Conservation (phyloP, 2,329 filamentous ascomycete genomes). For the Fusarium anthophilum region DNA sequence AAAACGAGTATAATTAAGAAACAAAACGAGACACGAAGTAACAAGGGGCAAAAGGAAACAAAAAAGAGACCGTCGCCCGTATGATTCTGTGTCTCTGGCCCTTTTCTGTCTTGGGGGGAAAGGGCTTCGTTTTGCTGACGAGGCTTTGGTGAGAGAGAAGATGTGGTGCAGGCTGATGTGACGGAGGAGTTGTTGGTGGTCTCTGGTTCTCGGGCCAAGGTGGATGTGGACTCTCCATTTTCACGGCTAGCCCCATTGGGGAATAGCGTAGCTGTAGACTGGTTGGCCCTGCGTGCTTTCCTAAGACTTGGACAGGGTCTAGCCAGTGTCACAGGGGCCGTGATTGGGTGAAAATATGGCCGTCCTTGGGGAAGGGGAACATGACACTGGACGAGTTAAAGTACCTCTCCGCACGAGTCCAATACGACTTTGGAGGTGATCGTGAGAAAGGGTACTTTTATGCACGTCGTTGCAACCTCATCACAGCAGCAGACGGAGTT, state of each 20-base stretch:
- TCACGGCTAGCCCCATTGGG: not conserved
- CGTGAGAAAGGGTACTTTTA: constrained; percentile 9
- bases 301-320: constrained; percentile 12
- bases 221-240: constrained; percentile 22
- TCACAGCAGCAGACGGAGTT: constrained; percentile 4
- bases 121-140: constrained; percentile 30
- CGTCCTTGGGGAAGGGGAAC: constrained; percentile 27
- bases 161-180: constrained; percentile 39
- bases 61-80: not conserved
- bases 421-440: not conserved
- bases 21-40: not conserved
- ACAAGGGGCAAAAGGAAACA: not conserved
- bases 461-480: constrained; percentile 13
- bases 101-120: not conserved
- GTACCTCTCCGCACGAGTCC: constrained; percentile 25
- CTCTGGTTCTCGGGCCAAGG: constrained; percentile 21
- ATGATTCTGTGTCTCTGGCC: constrained; percentile 13
- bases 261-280: not conserved
- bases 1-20: constrained; percentile 4
- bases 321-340: not conserved
- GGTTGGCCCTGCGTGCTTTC: constrained; percentile 7
- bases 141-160: constrained; percentile 38
- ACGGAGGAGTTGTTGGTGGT: constrained; percentile 36
- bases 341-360: constrained; percentile 9
- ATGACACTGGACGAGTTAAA: constrained; percentile 10